Conservation (phyloP, 495 filamentous ascomycete species). For the Tuber aestivum region DNA sequence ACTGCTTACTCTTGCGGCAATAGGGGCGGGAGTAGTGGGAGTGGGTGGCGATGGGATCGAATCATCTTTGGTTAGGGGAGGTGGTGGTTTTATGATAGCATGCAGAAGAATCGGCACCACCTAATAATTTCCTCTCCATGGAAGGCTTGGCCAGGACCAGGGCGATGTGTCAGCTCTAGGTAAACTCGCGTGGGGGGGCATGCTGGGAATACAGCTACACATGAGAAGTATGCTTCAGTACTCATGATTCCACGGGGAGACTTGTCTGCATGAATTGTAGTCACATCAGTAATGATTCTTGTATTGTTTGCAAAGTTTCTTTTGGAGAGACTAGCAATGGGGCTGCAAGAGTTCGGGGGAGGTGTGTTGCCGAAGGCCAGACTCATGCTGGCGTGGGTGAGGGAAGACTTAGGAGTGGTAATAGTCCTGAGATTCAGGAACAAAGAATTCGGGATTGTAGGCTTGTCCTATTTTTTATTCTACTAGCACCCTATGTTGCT, state of each 20-base stretch:
- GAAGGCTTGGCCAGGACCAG: no score
- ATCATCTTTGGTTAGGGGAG: no score
- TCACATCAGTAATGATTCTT: constrained; percentile 67
- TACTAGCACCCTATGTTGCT: neutral
- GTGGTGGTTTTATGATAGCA: no score
- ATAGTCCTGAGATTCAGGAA: constrained; percentile 60
- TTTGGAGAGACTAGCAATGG: constrained; percentile 80
- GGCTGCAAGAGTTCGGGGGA: constrained; percentile 86
- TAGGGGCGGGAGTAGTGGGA: no score
- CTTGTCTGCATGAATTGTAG: constrained; percentile 74
- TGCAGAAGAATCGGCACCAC: no score
- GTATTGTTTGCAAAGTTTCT: constrained; percentile 83
- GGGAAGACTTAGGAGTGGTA: constrained; percentile 52
- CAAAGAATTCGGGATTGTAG: constrained; percentile 61
- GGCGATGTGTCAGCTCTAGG: no score
- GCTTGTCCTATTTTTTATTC: constrained; percentile 15
- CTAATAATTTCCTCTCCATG: no score
- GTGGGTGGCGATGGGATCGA: no score
- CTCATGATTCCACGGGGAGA: constrained; percentile 37
- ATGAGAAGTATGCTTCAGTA: no score
- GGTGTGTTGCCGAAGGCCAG: constrained; percentile 75
- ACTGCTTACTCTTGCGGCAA: no score
- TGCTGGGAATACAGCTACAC: no score
- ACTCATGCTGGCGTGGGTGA: constrained; percentile 59
- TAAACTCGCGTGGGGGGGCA: no score